A percentile compares a stretch with the other conserved stretches of the same genome.
These are phyloP conservation scores for maize (Zea mays) DNA, from an alignment of 176 grass and related monocot genomes.

Conservation along the genomic window Zm-B73-REFERENCE-NAM-5.0 NC_050104.1:38848501-38849000, in stretches of 20 bases:
- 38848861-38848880: constrained; percentile 72
- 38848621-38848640: neutral
- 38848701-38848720: neutral
- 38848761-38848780: constrained; percentile 14
- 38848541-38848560: too few species aligned
- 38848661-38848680: neutral
- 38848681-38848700: neutral
- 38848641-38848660: neutral
- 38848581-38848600: too few species aligned
- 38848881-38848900: constrained; percentile 20
- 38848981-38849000: constrained; percentile 74
- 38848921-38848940: constrained; percentile 28
- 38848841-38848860: constrained; percentile 86
- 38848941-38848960: constrained; percentile 76
- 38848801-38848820: constrained; percentile 69
- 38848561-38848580: too few species aligned
- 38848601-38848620: neutral
- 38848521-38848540: too few species aligned
- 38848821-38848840: constrained; percentile 66
- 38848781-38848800: constrained; percentile 18
- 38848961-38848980: constrained; percentile 67
- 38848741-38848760: too few species aligned
- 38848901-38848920: constrained; percentile 18
- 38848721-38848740: too few species aligned
- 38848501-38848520: too few species aligned